These are phyloP conservation scores for Boletus sensibilis DNA, from an alignment of 768 basidiomycete genomes.

Conservation along the genomic window DNA sequence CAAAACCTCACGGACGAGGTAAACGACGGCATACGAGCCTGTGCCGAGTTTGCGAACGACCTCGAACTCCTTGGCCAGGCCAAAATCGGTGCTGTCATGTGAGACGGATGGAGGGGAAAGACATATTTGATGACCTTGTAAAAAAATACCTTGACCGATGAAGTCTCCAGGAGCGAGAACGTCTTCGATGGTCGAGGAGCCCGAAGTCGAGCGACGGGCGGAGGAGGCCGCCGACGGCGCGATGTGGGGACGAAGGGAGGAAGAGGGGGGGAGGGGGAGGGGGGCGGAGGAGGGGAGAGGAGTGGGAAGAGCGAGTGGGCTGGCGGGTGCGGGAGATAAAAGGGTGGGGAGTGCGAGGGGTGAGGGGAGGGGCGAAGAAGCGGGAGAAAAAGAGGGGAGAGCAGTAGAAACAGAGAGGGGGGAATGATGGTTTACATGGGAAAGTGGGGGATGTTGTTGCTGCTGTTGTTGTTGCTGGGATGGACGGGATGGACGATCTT, in stretches of 20 bases:
- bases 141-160: slow-evolving; percentile 62
- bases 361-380: slow-evolving; percentile 17
- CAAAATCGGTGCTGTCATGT: slow-evolving; percentile 36
- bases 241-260: slow-evolving; percentile 36
- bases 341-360: slow-evolving; percentile 33
- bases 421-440: slow-evolving; percentile 17
- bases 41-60: slow-evolving; percentile 85
- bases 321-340: slow-evolving; percentile 26
- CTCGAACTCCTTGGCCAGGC: slow-evolving; percentile 69
- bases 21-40: slow-evolving; percentile 92
- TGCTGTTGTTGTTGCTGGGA: slow-evolving; percentile 18
- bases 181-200: slow-evolving; percentile 40
- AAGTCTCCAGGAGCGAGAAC: slow-evolving; percentile 72
- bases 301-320: slow-evolving; percentile 36
- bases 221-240: slow-evolving; percentile 36
- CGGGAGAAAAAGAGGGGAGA: slow-evolving; percentile 12
- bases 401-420: slow-evolving; percentile 8
- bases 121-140: slow-evolving; percentile 67
- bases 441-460: background rate
- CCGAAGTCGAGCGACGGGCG: slow-evolving; percentile 28
- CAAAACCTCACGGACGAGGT: slow-evolving; percentile 77
- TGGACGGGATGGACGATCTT: slow-evolving; percentile 26
- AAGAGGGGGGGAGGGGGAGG: slow-evolving; percentile 32
- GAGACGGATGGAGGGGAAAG: slow-evolving; percentile 45
- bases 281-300: slow-evolving; percentile 34